Evolutionary conservation across 1,284 basidiomycete genomes (phyloP), one percentile per base, ranked within the genome.

Genomic region (Phaffia rhodozyma): DNA sequence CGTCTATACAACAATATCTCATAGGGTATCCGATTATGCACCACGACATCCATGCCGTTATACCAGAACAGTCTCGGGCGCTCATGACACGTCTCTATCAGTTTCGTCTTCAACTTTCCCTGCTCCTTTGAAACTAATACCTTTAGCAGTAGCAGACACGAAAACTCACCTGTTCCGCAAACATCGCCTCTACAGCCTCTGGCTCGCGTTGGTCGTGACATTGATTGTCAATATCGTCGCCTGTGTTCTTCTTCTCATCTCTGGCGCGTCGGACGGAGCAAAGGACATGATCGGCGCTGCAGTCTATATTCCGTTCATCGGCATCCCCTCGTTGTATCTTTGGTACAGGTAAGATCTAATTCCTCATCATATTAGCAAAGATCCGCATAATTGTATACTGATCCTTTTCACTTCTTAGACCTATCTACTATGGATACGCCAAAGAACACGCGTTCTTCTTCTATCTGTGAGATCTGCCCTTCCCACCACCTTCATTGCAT

Each of bases 361-460:
- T 61, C 43, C 66, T 48, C 49, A 68, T 55, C 38, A 20, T 29
- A 21, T 20, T 27, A 18, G 16, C 43, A 43, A 5, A 2, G 38
- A 11, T 52, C 30, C 38, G 20, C 23, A 53, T 38, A 57, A 34
- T 27, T 38, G 5, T 53, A 23, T 18, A 52, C 34, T 48, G 30
- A 18, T n/a, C 25, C 55, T 11, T 51, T 65, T 58, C 55, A 25
- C 62, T 21, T 30, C 66, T 27, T 70, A 88, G 91, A 71, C 93
- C 94, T 2, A 87, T 94, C 72, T 97, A 97, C 80, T 93, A 94
- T 71, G 93, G 89, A 57, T 92, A 91, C 78, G 91, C 91, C 86
- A 94, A 96, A 81, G 91, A 86, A 47, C 65, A 68, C 53, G 71
- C 70, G 51, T 71, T 75, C 67, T 75, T 75, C 27, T 72, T 78